Evolutionary conservation across 2,329 filamentous ascomycete genomes (phyloP).

Genomic region (Fusarium solani-melongenae): DNA sequence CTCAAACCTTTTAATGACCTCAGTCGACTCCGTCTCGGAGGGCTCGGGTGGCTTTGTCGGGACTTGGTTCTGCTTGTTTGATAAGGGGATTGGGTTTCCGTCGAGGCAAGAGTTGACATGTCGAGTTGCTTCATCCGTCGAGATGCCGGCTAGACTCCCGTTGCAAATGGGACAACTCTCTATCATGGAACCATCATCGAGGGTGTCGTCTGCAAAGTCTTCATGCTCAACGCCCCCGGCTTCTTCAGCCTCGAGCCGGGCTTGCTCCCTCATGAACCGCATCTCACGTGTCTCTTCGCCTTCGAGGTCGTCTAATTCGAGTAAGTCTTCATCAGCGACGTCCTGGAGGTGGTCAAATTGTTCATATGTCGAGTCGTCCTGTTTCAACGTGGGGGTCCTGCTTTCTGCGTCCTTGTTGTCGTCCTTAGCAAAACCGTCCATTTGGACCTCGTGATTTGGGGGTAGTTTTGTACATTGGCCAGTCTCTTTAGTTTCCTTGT

Average conservation of each 20-base stretch:
- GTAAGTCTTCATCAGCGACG: conserved; percentile 64
- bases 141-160: conserved; percentile 68
- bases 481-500: conserved; percentile 11
- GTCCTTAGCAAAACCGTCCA: conserved; percentile 39
- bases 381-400: conserved; percentile 38
- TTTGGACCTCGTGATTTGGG: conserved; percentile 30
- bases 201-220: conserved; percentile 47
- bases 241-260: conserved; percentile 71
- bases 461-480: conserved; percentile 39
- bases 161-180: conserved; percentile 82
- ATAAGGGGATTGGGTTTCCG: conserved; percentile 75
- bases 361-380: conserved; percentile 45
- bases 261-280: conserved; percentile 81
- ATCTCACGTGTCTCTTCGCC: conserved; percentile 75
- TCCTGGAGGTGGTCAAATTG: conserved; percentile 52
- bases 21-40: conserved; percentile 50
- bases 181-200: conserved; percentile 47
- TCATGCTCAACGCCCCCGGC: conserved; percentile 54
- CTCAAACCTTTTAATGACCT: conserved; percentile 69
- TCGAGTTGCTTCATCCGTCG: conserved; percentile 74
- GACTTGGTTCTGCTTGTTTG: conserved; percentile 36
- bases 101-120: conserved; percentile 97
- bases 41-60: conserved; percentile 18
- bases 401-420: conserved; percentile 28
- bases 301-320: conserved; percentile 61